Percentiles rank a stretch among this genome's conserved stretches.
These are phyloP conservation scores for Zizania latifolia DNA, from an alignment of 176 grass and related monocot genomes.

Conservation along the genomic window DNA sequence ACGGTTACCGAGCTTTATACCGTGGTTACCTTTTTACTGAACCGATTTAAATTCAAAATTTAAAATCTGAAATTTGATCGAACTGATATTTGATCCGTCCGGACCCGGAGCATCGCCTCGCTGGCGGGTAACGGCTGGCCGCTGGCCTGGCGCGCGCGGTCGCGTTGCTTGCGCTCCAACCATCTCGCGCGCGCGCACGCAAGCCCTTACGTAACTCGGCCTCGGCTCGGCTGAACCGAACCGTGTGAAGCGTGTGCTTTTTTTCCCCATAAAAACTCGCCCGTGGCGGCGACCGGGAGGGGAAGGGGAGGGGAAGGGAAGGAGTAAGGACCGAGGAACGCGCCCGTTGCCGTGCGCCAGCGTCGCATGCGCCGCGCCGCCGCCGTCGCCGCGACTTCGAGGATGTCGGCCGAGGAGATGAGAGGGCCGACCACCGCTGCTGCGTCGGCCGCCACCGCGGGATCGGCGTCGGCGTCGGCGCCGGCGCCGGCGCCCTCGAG, in stretches of 20 bases:
- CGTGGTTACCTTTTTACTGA: too few relatives aligned
- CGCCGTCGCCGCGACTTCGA: not conserved
- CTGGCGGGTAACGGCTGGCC: too few relatives aligned
- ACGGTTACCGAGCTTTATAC: too few relatives aligned
- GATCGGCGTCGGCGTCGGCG: not conserved
- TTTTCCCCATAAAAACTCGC: not conserved
- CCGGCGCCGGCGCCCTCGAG: conserved; percentile 25
- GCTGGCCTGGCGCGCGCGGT: too few relatives aligned
- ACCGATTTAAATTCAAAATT: too few relatives aligned
- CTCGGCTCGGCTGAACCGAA: not conserved
- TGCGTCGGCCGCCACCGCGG: conserved; percentile 14
- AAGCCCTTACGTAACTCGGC: conserved; percentile 3
- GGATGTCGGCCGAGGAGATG: conserved; percentile 49
- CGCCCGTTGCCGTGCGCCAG: not conserved
- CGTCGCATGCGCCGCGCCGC: conserved; percentile 17
- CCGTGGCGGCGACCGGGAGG: not conserved
- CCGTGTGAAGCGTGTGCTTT: not conserved
- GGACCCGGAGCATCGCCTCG: too few relatives aligned
- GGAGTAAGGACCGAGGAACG: not conserved
- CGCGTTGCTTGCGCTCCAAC: not conserved
- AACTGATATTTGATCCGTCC: too few relatives aligned
- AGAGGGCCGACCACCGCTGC: conserved; percentile 35
- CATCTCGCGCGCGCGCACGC: not conserved
- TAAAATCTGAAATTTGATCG: too few relatives aligned
- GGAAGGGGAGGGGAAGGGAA: not conserved